Base-by-base conservation (phyloP, 148 eudicot species). In the Silene conica region DNA sequence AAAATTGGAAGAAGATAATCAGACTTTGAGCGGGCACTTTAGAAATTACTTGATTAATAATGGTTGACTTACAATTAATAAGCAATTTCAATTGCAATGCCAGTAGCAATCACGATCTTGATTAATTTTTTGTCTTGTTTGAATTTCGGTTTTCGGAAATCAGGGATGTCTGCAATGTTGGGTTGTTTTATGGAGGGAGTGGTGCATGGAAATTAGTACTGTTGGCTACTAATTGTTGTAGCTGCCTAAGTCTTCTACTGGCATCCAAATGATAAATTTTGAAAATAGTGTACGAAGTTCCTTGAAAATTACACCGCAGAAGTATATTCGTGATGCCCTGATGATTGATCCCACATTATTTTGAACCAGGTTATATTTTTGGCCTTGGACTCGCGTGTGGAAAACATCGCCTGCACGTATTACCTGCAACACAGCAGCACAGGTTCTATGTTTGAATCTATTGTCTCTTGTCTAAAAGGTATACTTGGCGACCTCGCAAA, bases 361-460 rank as follows among this genome's bases (percentile, higher is more conserved):
- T 74, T 25, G 63, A 73, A 69, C 75, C 93, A 94, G 98, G 89
- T 91, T 69, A 83, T 94, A 70, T 91, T 91, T 86, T 71, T 77
- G 26, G 90, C 92, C 38, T 81, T 94, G 69, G 91, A 94, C 77
- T 81, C 69, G 68, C 83, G 78, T 62, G 83, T 88, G 34, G 84
- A 88, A 74, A 91, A 94, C 74, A 88, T 94, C 71, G 84, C 82
- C 9, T 73, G 77, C 74, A 83, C 91, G 67, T 91, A 94, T 76
- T 78, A 81, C 3, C 86, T 93, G 20, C 97, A 91, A 61, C 98
- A 94, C 77, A 81, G 76, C 73, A 81, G 86, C 78, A 89, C 90
- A 74, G 89, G 87, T 75, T 86, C 87, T 38, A 75, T 80, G 15
- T 88, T 91, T 75, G 77, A 81, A 50, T 82, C 80, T 19, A 73